Conservation (phyloP, 192 early-diverging fungal species). For the Umbelopsis isabellina region DNA sequence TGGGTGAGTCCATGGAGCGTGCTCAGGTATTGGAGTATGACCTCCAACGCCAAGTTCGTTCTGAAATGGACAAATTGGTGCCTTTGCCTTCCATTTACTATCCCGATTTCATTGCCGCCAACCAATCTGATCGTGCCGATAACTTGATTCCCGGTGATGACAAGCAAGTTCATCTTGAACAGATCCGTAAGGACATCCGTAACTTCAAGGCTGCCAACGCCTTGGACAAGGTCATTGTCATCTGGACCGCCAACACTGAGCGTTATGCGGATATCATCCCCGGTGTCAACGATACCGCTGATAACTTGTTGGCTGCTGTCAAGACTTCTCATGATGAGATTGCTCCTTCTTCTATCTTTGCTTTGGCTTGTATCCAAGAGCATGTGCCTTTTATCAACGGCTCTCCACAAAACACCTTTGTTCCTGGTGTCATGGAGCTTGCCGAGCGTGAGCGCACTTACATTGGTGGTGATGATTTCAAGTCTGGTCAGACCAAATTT, state of each 20-base stretch:
- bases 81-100: slow-evolving; percentile 98
- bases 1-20: slow-evolving; percentile 92
- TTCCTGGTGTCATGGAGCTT: slow-evolving; percentile 90
- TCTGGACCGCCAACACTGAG: slow-evolving; percentile 99
- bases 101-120: slow-evolving; percentile 98
- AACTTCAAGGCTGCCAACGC: slow-evolving; percentile 89
- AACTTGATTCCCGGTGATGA: slow-evolving; percentile 81
- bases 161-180: slow-evolving; percentile 92
- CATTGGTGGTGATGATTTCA: slow-evolving; percentile 99
- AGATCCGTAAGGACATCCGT: slow-evolving; percentile 94
- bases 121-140: slow-evolving; percentile 96
- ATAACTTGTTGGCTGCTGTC: slow-evolving; percentile 86
- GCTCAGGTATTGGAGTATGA: slow-evolving; percentile 96
- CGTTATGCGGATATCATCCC: slow-evolving; percentile 81
- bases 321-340: slow-evolving; percentile 85
- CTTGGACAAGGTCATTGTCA: slow-evolving; percentile 92
- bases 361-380: slow-evolving; percentile 95
- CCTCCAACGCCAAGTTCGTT: slow-evolving; percentile 89
- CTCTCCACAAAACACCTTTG: slow-evolving; percentile 99
- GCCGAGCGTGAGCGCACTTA: slow-evolving; percentile 88
- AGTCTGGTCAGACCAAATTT: slow-evolving; percentile 99
- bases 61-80: slow-evolving; percentile 78
- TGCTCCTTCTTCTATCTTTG: slow-evolving; percentile 95
- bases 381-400: slow-evolving; percentile 97
- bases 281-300: slow-evolving; percentile 98